Evolutionary conservation across 768 basidiomycete species (phyloP), one percentile per base, ranked within the genome.

Genomic region (Symmetrospora coprosmae): DNA sequence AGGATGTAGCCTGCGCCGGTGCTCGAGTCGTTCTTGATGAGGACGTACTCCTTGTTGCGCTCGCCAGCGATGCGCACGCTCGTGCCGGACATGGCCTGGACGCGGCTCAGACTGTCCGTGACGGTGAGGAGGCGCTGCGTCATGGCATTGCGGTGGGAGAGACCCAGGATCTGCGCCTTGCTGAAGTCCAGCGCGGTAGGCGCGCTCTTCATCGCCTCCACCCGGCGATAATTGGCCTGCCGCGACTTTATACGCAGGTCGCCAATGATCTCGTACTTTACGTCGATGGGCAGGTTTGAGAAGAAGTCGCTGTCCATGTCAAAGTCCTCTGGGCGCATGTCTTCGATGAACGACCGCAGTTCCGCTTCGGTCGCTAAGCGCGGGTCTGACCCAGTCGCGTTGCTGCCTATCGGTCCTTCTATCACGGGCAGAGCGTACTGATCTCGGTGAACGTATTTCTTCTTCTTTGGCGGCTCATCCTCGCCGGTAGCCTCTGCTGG

Each of bases 221-320:
- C 74, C 2, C 94, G 85, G 31, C 81, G 82, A 74, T 91, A 85
- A 8, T 88, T 92, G 13, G 87, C 91, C 73, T 96, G 91, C 2
- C 94, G 80, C 1, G 91, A 96, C 72, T 89, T 90, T 59, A 94
- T 77, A 2, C 94, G 82, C 47, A 97, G 76, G 74, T 99, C 94
- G 52, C 92, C 91, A 33, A 97, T 83, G 65, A 99, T 92, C 74
- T 99, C 94, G 73, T 97, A 99, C 67, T 99, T 89, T 21, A 94
- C 82, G 71, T 97, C 91, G 0, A 88, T 92, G 2, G 94, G 91
- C 2, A 97, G 80, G 64, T 87, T 86, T 23, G 83, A 80, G 71
- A 99, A 99, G 19, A 83, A 87, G 4, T 87, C 79, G 1, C 90
- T 90, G 17, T 82, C 79, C 56, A 94, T 80, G 69, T 97, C 92